Conservation (phyloP, 139 green algal genomes). For the Yamagishiella unicocca region DNA sequence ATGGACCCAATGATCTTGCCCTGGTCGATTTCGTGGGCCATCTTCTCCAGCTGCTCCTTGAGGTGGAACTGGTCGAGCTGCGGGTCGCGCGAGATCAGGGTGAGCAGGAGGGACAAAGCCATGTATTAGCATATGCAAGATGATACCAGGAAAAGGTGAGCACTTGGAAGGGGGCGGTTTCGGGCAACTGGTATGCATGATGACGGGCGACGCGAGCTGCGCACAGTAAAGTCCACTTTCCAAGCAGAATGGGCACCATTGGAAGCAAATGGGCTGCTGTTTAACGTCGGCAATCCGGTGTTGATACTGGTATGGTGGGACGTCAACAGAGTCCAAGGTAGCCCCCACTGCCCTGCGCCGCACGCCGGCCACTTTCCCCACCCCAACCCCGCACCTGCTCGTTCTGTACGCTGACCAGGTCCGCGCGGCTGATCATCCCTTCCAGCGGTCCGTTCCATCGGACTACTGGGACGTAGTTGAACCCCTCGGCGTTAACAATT, state of each 20-base stretch:
- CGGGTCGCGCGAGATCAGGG: background rate
- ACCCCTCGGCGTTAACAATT: slow-evolving; percentile 65
- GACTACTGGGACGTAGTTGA: slow-evolving; percentile 72
- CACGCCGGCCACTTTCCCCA: background rate
- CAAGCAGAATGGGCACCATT: too few species aligned
- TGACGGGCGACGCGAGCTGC: too few species aligned
- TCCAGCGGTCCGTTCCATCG: slow-evolving; percentile 53
- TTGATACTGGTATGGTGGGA: too few species aligned
- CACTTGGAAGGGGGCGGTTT: too few species aligned
- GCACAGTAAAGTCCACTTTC: too few species aligned
- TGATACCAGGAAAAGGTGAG: too few species aligned
- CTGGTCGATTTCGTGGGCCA: slow-evolving; percentile 53
- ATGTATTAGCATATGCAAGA: too few species aligned
- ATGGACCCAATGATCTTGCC: slow-evolving; percentile 62
- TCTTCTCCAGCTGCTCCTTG: slow-evolving; percentile 63
- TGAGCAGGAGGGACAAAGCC: too few species aligned
- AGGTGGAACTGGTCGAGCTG: slow-evolving; percentile 69
- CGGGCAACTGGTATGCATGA: too few species aligned
- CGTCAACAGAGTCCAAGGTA: too few species aligned
- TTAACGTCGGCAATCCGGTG: too few species aligned
- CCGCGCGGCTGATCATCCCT: slow-evolving; percentile 6
- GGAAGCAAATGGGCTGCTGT: too few species aligned
- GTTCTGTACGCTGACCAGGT: slow-evolving; percentile 55
- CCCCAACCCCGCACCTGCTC: background rate
- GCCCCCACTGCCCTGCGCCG: background rate